Evolutionary conservation across 495 filamentous ascomycete species (phyloP), one percentile per base, ranked within the genome.

Genomic region (Friedmanniomyces simplex): DNA sequence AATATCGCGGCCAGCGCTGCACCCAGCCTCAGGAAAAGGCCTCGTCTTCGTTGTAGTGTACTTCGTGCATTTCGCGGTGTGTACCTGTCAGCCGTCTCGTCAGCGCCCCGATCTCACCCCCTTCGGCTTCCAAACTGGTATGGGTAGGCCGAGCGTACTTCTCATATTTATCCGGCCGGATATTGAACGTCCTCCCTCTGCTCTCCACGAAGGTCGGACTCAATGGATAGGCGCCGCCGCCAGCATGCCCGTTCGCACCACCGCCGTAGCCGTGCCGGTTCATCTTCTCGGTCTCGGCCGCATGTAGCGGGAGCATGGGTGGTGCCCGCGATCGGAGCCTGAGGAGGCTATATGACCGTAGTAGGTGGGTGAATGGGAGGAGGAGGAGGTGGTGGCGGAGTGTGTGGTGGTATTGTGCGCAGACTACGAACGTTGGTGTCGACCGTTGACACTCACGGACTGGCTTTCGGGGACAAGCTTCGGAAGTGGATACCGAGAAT

Each of bases 121-220:
- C 28, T 10, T 32, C 4, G 28, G 28, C 4, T 4, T 4, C 4
- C 28, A 3, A 32, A 32, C 10, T 32, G 28, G 4, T 32, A 10
- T 13, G 14, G 14, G 5, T 43, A 5, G 4, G 63, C 57, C 50
- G 32, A 36, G 24, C 61, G 28, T 37, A 63, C 56, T 64, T 67
- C 49, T 62, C 75, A 61, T 79, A 96, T 89, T 87, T 85, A 68
- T 95, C 88, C 62, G 90, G 88, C 60, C 89, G 88, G 66, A 96
- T 89, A 58, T 87, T 88, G 68, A 95, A 93, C 46, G 83, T 28
- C 18, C 61, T 43, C 43, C 51, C 57, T 39, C 61, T 59, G 16
- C 37, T 24, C 51, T 59, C 61, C 36, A 59, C 49, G 20, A 58
- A 52, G 85, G 72, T 58, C 30, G 56, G 56, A 20, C 56, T 57